Evolutionary conservation across 345 rosid genomes (phyloP).

Genomic region (Eucalyptus leucophloia): DNA sequence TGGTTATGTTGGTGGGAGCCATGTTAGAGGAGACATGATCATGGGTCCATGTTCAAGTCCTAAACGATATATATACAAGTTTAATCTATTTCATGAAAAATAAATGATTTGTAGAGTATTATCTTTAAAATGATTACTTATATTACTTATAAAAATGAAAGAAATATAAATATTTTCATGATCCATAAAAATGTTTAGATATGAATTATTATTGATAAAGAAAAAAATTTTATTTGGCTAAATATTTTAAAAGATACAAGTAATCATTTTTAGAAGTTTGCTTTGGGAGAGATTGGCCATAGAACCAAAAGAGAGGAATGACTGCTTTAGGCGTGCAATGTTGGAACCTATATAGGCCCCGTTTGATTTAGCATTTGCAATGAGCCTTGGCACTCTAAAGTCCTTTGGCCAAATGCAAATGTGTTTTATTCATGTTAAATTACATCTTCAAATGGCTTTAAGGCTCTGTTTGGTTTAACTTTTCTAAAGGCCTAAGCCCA

Average conservation of each 20-base stretch:
- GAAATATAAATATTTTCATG: no score
- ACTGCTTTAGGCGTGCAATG: neutral
- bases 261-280: neutral
- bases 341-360: neutral
- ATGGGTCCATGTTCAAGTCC: neutral
- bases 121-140: neutral
- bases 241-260: no score
- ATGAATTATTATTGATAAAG: neutral
- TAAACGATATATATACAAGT: neutral
- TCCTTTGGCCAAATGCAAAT: rapidly evolving
- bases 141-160: neutral
- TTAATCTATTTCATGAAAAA: no score
- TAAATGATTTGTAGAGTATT: no score
- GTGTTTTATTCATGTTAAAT: no score
- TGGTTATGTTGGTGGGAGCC: neutral
- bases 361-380: rapidly evolving
- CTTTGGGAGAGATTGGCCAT: neutral
- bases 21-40: neutral
- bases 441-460: rapidly evolving
- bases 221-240: neutral
- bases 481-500: no score
- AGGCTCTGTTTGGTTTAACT: rapidly evolving
- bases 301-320: neutral
- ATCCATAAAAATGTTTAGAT: no score
- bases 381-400: no score